A percentile compares a stretch with the other conserved stretches of the same genome.
These are phyloP conservation scores for Aspergillus transmontanensis DNA, from an alignment of 2,329 filamentous ascomycete species.

Conservation along the genomic window DNA sequence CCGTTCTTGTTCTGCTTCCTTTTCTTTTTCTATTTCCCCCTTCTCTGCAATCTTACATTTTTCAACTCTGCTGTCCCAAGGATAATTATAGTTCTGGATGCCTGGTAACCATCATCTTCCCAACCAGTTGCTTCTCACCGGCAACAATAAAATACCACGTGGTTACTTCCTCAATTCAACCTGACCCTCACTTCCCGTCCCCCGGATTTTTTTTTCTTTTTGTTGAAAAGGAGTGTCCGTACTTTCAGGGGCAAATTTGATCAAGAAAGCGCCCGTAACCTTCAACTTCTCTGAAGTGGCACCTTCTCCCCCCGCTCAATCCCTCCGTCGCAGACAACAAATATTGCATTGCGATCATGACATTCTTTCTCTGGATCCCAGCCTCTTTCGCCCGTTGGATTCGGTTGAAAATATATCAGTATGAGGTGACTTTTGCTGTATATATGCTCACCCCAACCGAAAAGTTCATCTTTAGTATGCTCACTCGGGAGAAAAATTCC, in stretches of 20 bases:
- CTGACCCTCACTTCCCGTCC: background rate
- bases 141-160: background rate
- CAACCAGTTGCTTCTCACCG: background rate
- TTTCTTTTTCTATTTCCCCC: slow-evolving; percentile 4
- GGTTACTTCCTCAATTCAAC: background rate
- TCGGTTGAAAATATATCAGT: slow-evolving; percentile 94
- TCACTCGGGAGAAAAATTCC: background rate
- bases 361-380: slow-evolving; percentile 39
- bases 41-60: background rate
- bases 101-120: background rate
- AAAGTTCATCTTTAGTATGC: slow-evolving; percentile 95
- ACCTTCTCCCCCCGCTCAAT: background rate
- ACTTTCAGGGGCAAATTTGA: slow-evolving; percentile 3
- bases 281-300: background rate
- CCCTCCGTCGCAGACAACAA: slow-evolving; percentile 9
- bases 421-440: slow-evolving; percentile 93
- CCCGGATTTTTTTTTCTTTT: background rate
- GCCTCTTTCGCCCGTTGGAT: slow-evolving; percentile 75
- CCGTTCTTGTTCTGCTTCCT: slow-evolving; percentile 1
- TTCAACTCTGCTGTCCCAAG: background rate
- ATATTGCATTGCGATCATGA: slow-evolving; percentile 22
- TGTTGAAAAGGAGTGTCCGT: slow-evolving; percentile 1
- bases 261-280: background rate
- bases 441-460: slow-evolving; percentile 98
- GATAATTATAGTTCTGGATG: slow-evolving; percentile 1